Evolutionary conservation across 73 alveolate genomes (phyloP), one percentile per base, ranked within the genome.

Genomic region (Paramecium sexaurelia): DNA sequence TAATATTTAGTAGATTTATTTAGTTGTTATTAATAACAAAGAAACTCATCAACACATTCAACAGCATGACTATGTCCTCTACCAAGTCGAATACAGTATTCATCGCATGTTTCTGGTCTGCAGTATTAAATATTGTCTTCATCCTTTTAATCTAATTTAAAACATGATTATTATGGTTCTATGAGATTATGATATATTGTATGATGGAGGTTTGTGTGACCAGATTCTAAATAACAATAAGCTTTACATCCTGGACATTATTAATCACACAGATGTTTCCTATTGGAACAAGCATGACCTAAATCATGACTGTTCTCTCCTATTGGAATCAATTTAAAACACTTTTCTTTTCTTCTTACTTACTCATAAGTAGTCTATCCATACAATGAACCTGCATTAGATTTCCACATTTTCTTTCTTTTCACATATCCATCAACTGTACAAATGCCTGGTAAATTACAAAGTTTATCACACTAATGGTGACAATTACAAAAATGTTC

Each of bases 221-320:
- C 87, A 33, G 55, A 73, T 39, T 73, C 87, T 73, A 36, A 39
- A 73, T 33, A 73, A 73, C 87, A 69, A 35, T 69, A 69, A 15
- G 85, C 85, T 35, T 35, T 69, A 69, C 85, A 69, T 69, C 55
- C 85, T 0, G 85, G 85, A 36, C 85, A 69, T 69, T 69, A 5
- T 27, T 69, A 15, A 35, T 69, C 85, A 35, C 85, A 69, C 3
- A 27, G 13, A 29, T 69, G 85, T 32, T 27, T 69, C 20, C 85
- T 9, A 27, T 69, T 56, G 15, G 33, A 56, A 27, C 75, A 56
- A 56, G 75, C 33, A 56, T 56, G 75, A 13, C 75, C 75, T 56
- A 56, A 56, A 56, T 56, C 75, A 56, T 56, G 75, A 19, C 75
- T 24, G 19, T 56, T 56, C 10, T 56, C 40, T 0, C 75, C 75